phyloP scores from a whole-genome alignment of 1,284 basidiomycete species.

The Austroboletus olivaceoglutinosus region DNA sequence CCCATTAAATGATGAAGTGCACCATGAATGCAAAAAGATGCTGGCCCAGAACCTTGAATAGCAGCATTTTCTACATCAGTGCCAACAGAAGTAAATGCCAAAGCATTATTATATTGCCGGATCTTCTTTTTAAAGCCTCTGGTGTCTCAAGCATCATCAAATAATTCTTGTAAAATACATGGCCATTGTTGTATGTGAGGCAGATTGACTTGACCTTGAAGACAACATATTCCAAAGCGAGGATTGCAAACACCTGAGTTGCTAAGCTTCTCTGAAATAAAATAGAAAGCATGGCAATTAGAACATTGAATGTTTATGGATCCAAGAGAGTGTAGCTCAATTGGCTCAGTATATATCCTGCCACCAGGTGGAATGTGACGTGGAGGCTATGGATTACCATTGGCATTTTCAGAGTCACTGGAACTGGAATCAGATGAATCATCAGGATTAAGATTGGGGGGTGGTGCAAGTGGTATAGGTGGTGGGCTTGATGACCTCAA shows the following conservation, averaged over 20 bases:
- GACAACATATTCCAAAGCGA: constrained; percentile 29
- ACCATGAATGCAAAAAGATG: constrained; percentile 38
- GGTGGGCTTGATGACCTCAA: too few relatives aligned
- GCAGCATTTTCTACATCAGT: constrained; percentile 30
- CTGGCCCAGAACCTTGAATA: constrained; percentile 30
- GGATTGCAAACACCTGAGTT: constrained; percentile 1
- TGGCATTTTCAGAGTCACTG: neutral
- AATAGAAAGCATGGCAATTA: constrained; percentile 27
- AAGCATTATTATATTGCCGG: constrained; percentile 37
- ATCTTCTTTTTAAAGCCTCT: constrained; percentile 29
- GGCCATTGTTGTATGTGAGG: constrained; percentile 21
- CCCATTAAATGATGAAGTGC: constrained; percentile 38
- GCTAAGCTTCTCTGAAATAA: constrained; percentile 12
- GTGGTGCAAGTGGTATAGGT: too few relatives aligned
- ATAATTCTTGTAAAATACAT: constrained; percentile 15
- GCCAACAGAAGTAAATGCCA: constrained; percentile 44
- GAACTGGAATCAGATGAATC: neutral
- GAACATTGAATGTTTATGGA: constrained; percentile 21
- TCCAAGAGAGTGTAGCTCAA: constrained; percentile 7
- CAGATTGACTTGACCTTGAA: constrained; percentile 26
- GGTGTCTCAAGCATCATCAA: constrained; percentile 12
- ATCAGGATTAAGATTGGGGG: too few relatives aligned
- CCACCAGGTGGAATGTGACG: constrained; percentile 2
- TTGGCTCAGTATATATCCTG: constrained; percentile 5
- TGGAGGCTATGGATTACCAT: too few relatives aligned